Conservation (phyloP, 192 early-diverging fungal species). For the Coemansia sp. region DNA sequence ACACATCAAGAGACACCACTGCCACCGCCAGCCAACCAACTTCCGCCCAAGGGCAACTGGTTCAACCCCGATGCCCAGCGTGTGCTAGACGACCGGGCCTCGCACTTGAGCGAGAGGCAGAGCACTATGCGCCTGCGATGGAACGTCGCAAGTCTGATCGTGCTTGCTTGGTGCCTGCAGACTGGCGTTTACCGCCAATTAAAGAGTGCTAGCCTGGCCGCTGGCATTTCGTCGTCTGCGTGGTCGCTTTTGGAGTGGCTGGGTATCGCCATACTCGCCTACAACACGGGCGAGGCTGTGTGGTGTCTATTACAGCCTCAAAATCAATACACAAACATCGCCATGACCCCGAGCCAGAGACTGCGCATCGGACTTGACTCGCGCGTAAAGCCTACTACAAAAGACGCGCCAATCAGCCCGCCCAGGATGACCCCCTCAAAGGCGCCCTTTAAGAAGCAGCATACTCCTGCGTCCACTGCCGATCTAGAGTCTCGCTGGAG, state of each 20-base stretch:
- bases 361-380: conserved; percentile 48
- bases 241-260: conserved; percentile 36
- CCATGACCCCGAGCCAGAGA: conserved; percentile 48
- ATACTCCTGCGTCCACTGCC: conserved; percentile 22
- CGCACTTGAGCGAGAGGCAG: conserved; percentile 32
- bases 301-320: conserved; percentile 54
- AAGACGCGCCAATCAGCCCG: conserved; percentile 19
- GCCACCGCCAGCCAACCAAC: background rate
- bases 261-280: conserved; percentile 29
- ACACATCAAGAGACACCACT: conserved; percentile 3
- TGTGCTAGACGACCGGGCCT: conserved; percentile 46
- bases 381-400: conserved; percentile 13
- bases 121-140: conserved; percentile 52
- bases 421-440: conserved; percentile 46
- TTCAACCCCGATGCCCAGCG: conserved; percentile 47
- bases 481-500: conserved; percentile 38
- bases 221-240: conserved; percentile 23
- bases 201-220: conserved; percentile 17
- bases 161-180: conserved; percentile 34
- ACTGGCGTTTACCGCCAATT: conserved; percentile 39
- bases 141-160: conserved; percentile 46
- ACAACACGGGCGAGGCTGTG: conserved; percentile 52
- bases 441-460: background rate
- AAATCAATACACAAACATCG: conserved; percentile 31
- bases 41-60: conserved; percentile 33